A percentile compares a stretch with the other conserved stretches of the same genome.
Conservation (phyloP, 371 early-diverging fungal species). For the Mycotypha africana region DNA sequence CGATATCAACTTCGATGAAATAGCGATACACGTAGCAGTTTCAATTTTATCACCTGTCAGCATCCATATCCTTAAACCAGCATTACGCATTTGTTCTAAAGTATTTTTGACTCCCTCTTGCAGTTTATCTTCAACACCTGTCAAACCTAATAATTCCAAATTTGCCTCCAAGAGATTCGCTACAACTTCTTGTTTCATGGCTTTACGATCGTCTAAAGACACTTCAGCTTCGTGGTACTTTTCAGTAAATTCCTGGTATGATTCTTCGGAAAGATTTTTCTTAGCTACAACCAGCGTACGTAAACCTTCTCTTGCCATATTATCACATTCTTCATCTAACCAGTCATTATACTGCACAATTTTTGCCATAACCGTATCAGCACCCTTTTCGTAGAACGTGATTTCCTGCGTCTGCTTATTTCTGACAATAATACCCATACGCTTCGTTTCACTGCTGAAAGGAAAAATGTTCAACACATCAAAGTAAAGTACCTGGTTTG, state of each 20-base stretch:
- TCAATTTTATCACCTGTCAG: conserved; percentile 99
- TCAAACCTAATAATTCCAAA: conserved; percentile 92
- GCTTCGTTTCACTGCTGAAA: conserved; percentile 97
- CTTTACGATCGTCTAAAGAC: conserved; percentile 66
- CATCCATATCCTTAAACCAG: conserved; percentile 99
- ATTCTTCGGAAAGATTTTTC: conserved; percentile 75
- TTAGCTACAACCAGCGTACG: conserved; percentile 96
- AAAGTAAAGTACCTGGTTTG: conserved; percentile 52
- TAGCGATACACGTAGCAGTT: conserved; percentile 98
- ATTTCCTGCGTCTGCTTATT: conserved; percentile 65
- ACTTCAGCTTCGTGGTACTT: conserved; percentile 72
- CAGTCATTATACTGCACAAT: conserved; percentile 96
- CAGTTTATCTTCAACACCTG: conserved; percentile 99
- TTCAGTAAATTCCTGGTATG: conserved; percentile 64
- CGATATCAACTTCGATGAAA: conserved; percentile 88
- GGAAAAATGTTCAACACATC: conserved; percentile 93
- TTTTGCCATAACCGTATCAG: conserved; percentile 93
- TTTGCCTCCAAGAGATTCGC: conserved; percentile 74
- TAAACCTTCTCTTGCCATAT: conserved; percentile 99
- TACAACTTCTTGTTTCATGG: conserved; percentile 68
- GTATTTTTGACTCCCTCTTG: conserved; percentile 95
- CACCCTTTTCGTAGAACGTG: conserved; percentile 95
- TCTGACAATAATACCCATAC: conserved; percentile 98
- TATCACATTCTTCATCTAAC: conserved; percentile 98
- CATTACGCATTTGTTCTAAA: conserved; percentile 91